A percentile compares a stretch with the other conserved stretches of the same genome.
phyloP scores from a whole-genome alignment of 495 filamentous ascomycete species.

The Penicillium bovifimosum region DNA sequence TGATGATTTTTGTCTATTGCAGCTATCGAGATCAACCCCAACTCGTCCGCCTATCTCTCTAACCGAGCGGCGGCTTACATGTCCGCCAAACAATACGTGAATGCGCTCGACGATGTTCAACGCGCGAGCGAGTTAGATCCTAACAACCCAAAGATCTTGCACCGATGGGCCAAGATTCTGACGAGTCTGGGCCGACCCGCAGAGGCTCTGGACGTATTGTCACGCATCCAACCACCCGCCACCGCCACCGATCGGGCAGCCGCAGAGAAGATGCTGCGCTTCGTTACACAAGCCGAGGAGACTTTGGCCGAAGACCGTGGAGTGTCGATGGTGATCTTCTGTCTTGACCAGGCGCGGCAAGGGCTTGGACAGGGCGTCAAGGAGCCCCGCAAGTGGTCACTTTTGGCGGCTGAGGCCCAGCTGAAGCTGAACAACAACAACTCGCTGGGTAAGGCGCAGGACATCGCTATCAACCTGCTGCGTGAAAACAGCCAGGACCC shows the following conservation, averaged over 20 bases:
- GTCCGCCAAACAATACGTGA: conserved; percentile 66
- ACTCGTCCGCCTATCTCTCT: conserved; percentile 81
- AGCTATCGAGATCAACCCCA: conserved; percentile 70
- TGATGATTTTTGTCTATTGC: conserved; percentile 12
- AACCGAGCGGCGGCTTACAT: conserved; percentile 95
- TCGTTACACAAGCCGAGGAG: conserved; percentile 75
- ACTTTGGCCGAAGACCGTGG: conserved; percentile 62
- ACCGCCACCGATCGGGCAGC: conserved; percentile 75
- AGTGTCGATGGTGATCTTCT: conserved; percentile 87
- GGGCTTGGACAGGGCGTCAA: conserved; percentile 65
- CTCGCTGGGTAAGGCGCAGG: conserved; percentile 83
- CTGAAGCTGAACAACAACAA: conserved; percentile 89
- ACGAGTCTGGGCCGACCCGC: conserved; percentile 77
- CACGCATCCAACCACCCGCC: conserved; percentile 55
- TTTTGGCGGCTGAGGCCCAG: conserved; percentile 91
- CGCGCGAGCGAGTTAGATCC: conserved; percentile 76
- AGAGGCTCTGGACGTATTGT: conserved; percentile 79
- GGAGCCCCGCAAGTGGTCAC: conserved; percentile 84
- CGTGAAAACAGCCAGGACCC: conserved; percentile 85
- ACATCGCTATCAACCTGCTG: conserved; percentile 80
- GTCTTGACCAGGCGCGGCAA: conserved; percentile 81
- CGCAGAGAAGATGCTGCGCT: conserved; percentile 76
- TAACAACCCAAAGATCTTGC: conserved; percentile 75
- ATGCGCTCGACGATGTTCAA: conserved; percentile 81
- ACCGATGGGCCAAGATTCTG: conserved; percentile 83